Evolutionary conservation across 345 rosid genomes (phyloP).

Genomic region (Lepidium sativum): DNA sequence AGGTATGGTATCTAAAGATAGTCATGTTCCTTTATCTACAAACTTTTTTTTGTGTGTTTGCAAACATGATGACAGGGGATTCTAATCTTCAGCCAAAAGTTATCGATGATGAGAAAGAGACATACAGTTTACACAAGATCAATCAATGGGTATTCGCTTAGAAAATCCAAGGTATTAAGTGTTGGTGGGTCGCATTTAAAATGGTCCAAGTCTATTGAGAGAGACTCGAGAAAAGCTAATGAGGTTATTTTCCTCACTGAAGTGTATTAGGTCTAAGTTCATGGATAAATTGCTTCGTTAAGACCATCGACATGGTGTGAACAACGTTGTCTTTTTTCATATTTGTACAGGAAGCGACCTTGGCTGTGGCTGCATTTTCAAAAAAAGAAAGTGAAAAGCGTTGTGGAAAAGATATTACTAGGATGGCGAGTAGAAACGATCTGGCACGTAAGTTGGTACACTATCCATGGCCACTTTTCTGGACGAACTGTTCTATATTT

Average conservation of each 20-base stretch:
- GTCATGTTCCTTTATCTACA: constrained; percentile 23
- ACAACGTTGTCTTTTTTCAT: not conserved
- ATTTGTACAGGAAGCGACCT: constrained; percentile 66
- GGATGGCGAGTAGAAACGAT: constrained; percentile 36
- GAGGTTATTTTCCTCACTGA: constrained; percentile 50
- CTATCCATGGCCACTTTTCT: constrained; percentile 17
- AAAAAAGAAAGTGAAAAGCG: constrained; percentile 58
- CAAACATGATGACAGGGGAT: constrained; percentile 11
- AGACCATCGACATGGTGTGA: not conserved
- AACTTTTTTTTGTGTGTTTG: constrained; percentile 10
- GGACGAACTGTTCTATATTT: not conserved
- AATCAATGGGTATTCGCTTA: constrained; percentile 72
- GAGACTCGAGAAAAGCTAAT: constrained; percentile 67
- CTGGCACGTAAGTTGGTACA: constrained; percentile 42
- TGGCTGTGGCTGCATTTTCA: constrained; percentile 78
- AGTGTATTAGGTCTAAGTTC: not conserved
- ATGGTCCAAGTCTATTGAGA: constrained; percentile 94
- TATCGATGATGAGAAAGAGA: constrained; percentile 62
- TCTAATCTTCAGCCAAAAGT: constrained; percentile 48
- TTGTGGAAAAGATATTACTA: constrained; percentile 25
- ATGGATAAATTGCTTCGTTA: not conserved
- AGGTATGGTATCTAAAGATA: constrained; percentile 38
- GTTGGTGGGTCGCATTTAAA: constrained; percentile 85
- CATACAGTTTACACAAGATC: constrained; percentile 80
- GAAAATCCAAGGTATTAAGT: constrained; percentile 82